Conservation (phyloP, 2,329 filamentous ascomycete genomes). For the Tetracladium maxilliforme region DNA sequence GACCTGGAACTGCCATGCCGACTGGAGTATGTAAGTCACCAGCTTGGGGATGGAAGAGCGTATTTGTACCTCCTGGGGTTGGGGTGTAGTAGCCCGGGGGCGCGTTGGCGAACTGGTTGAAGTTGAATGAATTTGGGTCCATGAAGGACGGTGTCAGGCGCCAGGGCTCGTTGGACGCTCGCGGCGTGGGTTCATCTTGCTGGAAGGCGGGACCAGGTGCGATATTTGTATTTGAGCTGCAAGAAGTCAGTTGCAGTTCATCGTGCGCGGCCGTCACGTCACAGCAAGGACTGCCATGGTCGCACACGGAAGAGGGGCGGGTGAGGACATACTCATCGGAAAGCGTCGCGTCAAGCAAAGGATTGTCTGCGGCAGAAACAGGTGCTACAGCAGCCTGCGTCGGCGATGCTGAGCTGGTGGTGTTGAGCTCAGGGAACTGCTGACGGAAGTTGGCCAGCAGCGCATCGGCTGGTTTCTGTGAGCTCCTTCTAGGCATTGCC, state of each 20-base stretch:
- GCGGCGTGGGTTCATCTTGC: conserved; percentile 72
- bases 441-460: conserved; percentile 74
- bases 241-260: conserved; percentile 3
- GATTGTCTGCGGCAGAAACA: conserved; percentile 7
- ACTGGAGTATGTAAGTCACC: conserved; percentile 81
- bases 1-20: conserved; percentile 28
- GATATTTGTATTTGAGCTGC: neutral
- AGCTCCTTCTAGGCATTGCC: conserved; percentile 43
- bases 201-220: conserved; percentile 13
- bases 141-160: conserved; percentile 79
- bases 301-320: too few species aligned
- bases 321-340: conserved; percentile 9
- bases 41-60: conserved; percentile 68
- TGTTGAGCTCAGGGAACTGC: conserved; percentile 61
- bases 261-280: neutral
- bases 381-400: conserved; percentile 23
- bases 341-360: conserved; percentile 11
- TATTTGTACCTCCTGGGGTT: conserved; percentile 67
- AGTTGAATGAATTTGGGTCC: conserved; percentile 72
- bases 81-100: conserved; percentile 78
- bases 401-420: conserved; percentile 29
- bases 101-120: conserved; percentile 66
- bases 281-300: too few species aligned
- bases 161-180: conserved; percentile 68
- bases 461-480: conserved; percentile 76